Conservation (phyloP, 2,329 filamentous ascomycete species). For the Diplodia intermedia region DNA sequence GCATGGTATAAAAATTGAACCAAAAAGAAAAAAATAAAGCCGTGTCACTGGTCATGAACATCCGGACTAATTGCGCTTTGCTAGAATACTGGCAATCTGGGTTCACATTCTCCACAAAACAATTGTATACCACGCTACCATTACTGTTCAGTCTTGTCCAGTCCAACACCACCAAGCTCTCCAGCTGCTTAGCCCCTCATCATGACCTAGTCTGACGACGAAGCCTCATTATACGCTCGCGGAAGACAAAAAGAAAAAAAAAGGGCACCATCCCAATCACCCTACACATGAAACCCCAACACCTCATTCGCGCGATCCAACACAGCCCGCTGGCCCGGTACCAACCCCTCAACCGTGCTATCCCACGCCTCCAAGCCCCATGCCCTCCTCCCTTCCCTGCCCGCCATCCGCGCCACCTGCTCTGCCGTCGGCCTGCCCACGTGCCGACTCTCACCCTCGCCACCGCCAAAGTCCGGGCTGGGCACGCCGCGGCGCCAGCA, state of each 20-base stretch:
- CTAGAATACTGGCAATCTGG: too few relatives aligned
- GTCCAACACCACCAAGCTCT: not conserved
- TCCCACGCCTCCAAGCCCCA: conserved; percentile 63
- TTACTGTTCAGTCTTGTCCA: not conserved
- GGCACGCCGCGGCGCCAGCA: conserved; percentile 69
- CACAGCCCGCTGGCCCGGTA: not conserved
- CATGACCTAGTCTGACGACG: not conserved
- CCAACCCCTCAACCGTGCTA: conserved; percentile 32
- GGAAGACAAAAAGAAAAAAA: not conserved
- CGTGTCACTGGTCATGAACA: too few relatives aligned
- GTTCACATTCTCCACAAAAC: too few relatives aligned
- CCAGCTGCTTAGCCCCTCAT: not conserved
- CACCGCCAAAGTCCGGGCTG: conserved; percentile 60
- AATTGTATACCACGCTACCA: not conserved
- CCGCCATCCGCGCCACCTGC: conserved; percentile 50
- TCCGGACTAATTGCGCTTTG: too few relatives aligned
- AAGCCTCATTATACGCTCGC: not conserved
- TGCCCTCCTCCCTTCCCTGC: conserved; percentile 58
- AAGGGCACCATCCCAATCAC: not conserved
- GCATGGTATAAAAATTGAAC: too few relatives aligned
- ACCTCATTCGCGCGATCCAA: conserved; percentile 24
- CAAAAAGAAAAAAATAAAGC: too few relatives aligned
- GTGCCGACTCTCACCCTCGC: conserved; percentile 67
- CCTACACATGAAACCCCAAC: conserved; percentile 24
- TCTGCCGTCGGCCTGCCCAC: conserved; percentile 50